Base-by-base conservation (phyloP, 768 basidiomycete species). In the Heimioporus sp. region DNA sequence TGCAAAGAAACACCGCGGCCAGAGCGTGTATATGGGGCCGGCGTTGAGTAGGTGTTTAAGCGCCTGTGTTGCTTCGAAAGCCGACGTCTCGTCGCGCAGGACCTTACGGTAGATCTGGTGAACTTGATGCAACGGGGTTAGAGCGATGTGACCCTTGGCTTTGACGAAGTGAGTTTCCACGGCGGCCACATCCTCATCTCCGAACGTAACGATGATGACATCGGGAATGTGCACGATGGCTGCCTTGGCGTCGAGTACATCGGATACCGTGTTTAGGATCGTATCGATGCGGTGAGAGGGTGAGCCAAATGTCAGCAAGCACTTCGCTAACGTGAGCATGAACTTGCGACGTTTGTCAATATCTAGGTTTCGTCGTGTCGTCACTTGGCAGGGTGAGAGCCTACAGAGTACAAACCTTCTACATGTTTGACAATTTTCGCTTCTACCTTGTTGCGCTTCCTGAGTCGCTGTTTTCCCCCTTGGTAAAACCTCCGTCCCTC, bases 221-320 rank as follows among this genome's bases (percentile, higher is more conserved):
- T 82, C 83, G 4, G 90, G 86, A 35, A 91, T 77, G 66, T 92
- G 90, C 17, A 96, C 86, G 62, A 96, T 92, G 62, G 87, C 85
- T 49, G 89, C 87, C 58, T 86, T 80, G 55, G 91, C 79, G 31
- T 87, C 83, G 15, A 97, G 80, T 51, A 91, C 86, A 11, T 79
- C 73, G 7, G 92, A 86, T 3, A 91, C 92, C 5, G 89, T 82
- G 52, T 78, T 77, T 37, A 98, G 80, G 66, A 95, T 93, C 1
- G 90, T 85, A 71, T 96, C 92, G 56, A 95, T 87, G 17, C 95
- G 80, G 68, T 97, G 95, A 19, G 92, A 92, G 2, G 93, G 93
- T n/a, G 93, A 90, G 17, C 94, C 94, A 66, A 90, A 95, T n/a
- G 85, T 79, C 65, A 98, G 81, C 52, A 98, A 78, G 11, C 90